Percentiles rank a stretch among this genome's conserved stretches.
Evolutionary conservation across 106 monocot species (phyloP).

Genomic region (Dendrobium huoshanense): DNA sequence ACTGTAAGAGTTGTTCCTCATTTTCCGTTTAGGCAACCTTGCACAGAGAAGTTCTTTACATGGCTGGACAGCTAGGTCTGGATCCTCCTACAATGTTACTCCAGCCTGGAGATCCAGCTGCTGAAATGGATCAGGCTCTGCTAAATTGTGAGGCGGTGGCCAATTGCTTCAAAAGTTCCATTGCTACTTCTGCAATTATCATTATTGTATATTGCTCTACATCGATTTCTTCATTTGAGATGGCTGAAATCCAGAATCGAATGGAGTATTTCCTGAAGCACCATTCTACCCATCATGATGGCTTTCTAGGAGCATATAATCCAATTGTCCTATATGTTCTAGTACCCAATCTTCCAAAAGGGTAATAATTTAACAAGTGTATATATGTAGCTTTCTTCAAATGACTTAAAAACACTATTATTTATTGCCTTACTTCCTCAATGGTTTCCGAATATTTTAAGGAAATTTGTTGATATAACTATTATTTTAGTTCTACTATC

Average conservation of each 20-base stretch:
- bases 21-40: constrained; percentile 48
- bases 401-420: not conserved
- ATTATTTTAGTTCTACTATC: not conserved
- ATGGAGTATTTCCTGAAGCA: constrained; percentile 14
- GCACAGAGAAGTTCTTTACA: constrained; percentile 56
- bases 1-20: not conserved
- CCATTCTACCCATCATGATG: not conserved
- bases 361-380: constrained; percentile 21
- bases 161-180: constrained; percentile 54
- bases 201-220: constrained; percentile 76
- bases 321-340: constrained; percentile 50
- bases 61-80: constrained; percentile 77
- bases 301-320: not conserved
- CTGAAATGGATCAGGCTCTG: constrained; percentile 64
- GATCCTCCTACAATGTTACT: constrained; percentile 90
- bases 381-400: not conserved
- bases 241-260: constrained; percentile 33
- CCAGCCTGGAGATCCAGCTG: constrained; percentile 39
- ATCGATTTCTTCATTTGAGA: constrained; percentile 38
- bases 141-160: constrained; percentile 82
- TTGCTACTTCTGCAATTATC: constrained; percentile 50
- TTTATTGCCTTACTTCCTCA: not conserved
- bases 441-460: not conserved
- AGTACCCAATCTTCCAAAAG: constrained; percentile 59
- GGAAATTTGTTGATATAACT: not conserved